Percentiles rank a stretch among this genome's conserved stretches.
Evolutionary conservation across 441 rosid genomes (phyloP).

Genomic region (Eruca vesicaria): DNA sequence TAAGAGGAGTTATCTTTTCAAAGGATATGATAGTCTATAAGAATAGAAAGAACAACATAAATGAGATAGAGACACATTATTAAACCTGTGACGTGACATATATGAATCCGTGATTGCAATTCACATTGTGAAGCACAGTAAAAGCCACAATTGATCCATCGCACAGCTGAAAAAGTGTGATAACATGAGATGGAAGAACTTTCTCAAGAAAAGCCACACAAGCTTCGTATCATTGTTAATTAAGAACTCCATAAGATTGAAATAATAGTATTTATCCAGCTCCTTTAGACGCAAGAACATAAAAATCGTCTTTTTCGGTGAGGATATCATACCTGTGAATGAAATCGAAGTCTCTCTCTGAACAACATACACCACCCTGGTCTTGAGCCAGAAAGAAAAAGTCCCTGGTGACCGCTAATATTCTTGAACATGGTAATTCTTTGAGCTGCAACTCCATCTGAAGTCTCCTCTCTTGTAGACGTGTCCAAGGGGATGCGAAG

Average conservation of each 20-base stretch:
- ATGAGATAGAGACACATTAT: constrained; percentile 11
- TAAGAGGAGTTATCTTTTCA: constrained; percentile 11
- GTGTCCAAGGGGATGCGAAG: constrained; percentile 70
- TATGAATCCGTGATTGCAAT: constrained; percentile 95
- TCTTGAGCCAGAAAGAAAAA: constrained; percentile 93
- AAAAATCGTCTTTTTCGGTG: not conserved
- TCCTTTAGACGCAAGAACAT: constrained; percentile 15
- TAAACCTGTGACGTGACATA: constrained; percentile 94
- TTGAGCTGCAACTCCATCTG: constrained; percentile 53
- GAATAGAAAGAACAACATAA: constrained; percentile 16
- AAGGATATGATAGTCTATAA: constrained; percentile 18
- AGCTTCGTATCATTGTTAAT: not conserved
- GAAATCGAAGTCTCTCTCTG: constrained; percentile 90
- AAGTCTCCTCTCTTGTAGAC: constrained; percentile 73
- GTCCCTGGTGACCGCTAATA: constrained; percentile 84
- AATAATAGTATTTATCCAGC: not conserved
- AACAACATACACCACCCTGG: constrained; percentile 98
- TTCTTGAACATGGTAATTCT: constrained; percentile 87
- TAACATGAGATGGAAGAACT: constrained; percentile 21
- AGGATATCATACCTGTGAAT: constrained; percentile 36
- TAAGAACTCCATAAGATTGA: not conserved
- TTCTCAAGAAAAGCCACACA: constrained; percentile 12
- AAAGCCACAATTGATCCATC: constrained; percentile 95
- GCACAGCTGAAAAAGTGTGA: constrained; percentile 68
- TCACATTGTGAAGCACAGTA: constrained; percentile 98